Base-by-base conservation (phyloP, 805 yeast genomes). In the Metschnikowia shivogae region DNA sequence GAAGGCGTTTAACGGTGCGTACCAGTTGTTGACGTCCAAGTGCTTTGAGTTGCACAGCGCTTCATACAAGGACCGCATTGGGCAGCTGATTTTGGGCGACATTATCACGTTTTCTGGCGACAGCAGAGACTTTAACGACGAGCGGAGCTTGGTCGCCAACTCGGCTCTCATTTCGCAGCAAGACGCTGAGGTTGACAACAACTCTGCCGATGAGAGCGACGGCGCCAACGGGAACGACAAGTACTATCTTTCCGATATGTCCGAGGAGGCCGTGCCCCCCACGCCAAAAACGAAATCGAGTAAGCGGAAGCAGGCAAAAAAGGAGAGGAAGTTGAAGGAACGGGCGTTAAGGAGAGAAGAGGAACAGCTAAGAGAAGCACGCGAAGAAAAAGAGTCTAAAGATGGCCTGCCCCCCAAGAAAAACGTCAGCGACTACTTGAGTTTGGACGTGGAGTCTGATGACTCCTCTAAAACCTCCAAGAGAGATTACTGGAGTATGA, bases 1-100 rank as follows among this genome's bases (percentile, higher is more conserved):
- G 59, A 82, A 88, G 54, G 88, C 96, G 0, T 89, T 92, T 67
- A 82, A 84, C 13, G 96, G 96, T 34, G 96, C 97, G 0, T 89
- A 74, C 67, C 93, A 86, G 58, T 60, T 89, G 43, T 67, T 89
- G 30, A 78, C 82, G 0, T 84, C 83, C 54, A 79, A 81, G 53
- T 87, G 96, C 60, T 88, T 83, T 62, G 86, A 81, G 36, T 67
- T 89, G 64, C 77, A 86, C 55, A 63, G 67, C 11, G 80, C 88
- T 0, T 70, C 86, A 0, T 84, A 82, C 57, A 83, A 79, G 55
- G 74, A 77, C 43, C 68, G 96, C 47, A 54, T 81, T 6, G 90
- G 89, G 0, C 79, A 78, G 62, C 84, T 88, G 54, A 82, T 89
- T 6, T 65, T 89, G 44, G 96, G 95, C 2, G 86, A 84, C 50